phyloP scores from a whole-genome alignment of 2,329 filamentous ascomycete species.

The Colletotrichum brevisporum region DNA sequence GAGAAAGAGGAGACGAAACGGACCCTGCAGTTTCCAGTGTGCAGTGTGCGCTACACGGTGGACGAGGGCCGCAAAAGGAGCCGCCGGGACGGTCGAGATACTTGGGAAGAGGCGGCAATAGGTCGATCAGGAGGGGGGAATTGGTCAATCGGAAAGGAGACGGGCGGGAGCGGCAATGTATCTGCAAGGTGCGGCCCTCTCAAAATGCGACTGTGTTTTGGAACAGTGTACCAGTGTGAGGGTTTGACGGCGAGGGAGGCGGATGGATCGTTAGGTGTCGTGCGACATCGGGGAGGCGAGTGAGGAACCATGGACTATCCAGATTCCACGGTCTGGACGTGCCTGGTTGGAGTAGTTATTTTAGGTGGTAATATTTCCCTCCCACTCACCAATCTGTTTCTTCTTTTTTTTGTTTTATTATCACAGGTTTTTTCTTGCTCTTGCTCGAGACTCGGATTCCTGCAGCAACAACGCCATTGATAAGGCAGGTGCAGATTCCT shows the following conservation, averaged over 20 bases:
- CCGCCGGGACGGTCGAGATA: slow-evolving; percentile 34
- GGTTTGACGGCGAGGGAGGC: too few species aligned
- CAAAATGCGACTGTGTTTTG: slow-evolving; percentile 29
- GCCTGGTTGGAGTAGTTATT: too few species aligned
- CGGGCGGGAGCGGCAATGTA: slow-evolving; percentile 23
- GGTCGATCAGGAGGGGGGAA: slow-evolving; percentile 6
- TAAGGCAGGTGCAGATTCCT: too few species aligned
- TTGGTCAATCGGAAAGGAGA: slow-evolving; percentile 18
- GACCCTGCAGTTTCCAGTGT: not conserved
- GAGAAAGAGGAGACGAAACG: slow-evolving; percentile 17
- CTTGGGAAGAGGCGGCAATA: not conserved
- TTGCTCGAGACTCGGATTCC: too few species aligned
- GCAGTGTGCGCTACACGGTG: not conserved
- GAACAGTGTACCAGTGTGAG: too few species aligned
- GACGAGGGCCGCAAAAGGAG: slow-evolving; percentile 10
- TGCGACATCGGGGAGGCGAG: not conserved
- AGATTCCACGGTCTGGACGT: not conserved
- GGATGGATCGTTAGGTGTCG: not conserved
- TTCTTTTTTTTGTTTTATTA: not conserved
- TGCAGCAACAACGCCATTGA: too few species aligned
- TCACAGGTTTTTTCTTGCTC: too few species aligned
- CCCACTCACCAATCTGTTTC: not conserved
- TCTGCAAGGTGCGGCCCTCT: slow-evolving; percentile 33
- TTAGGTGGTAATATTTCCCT: too few species aligned
- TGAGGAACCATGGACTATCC: not conserved